Percentiles rank a stretch among this genome's conserved stretches.
Conservation (phyloP, 495 filamentous ascomycete genomes). For the Aspergillus kassunensis region DNA sequence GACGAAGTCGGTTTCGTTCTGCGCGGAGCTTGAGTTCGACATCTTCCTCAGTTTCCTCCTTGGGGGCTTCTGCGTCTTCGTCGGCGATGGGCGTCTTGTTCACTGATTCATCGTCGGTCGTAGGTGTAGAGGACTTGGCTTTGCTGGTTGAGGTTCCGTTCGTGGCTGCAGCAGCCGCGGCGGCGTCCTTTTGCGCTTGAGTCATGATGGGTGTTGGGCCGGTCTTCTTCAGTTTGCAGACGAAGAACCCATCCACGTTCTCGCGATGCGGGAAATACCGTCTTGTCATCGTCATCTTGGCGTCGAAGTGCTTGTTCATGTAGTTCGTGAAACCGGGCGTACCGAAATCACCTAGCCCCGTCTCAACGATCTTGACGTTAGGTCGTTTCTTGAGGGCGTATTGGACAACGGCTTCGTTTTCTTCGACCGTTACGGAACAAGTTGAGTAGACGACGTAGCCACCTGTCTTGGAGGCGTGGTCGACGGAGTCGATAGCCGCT, state of each 20-base stretch:
- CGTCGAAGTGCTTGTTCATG: conserved; percentile 84
- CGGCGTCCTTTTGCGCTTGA: conserved; percentile 38
- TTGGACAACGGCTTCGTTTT: conserved; percentile 90
- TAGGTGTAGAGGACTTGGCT: conserved; percentile 19
- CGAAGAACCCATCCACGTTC: conserved; percentile 98
- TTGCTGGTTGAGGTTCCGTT: conserved; percentile 17
- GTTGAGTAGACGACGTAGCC: conserved; percentile 95
- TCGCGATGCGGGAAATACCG: conserved; percentile 92
- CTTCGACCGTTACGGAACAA: conserved; percentile 86
- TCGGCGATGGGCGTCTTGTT: conserved; percentile 49
- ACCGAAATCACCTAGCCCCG: conserved; percentile 82
- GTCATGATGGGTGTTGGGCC: conserved; percentile 68
- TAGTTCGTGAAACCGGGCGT: conserved; percentile 84
- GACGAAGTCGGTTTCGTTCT: conserved; percentile 52
- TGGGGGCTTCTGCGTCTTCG: conserved; percentile 32
- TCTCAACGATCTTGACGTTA: conserved; percentile 90
- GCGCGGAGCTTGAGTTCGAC: conserved; percentile 52
- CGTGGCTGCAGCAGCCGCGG: conserved; percentile 6
- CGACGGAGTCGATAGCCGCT: conserved; percentile 89
- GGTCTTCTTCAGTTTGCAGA: conserved; percentile 93
- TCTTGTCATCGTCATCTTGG: conserved; percentile 77
- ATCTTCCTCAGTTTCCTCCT: conserved; percentile 45
- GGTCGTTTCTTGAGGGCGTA: conserved; percentile 87
- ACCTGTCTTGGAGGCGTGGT: conserved; percentile 79
- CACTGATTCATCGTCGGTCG: conserved; percentile 26